Evolutionary conservation across 257 asterid species (phyloP), one percentile per base, ranked within the genome.

Genomic region (Solanum chaucha): DNA sequence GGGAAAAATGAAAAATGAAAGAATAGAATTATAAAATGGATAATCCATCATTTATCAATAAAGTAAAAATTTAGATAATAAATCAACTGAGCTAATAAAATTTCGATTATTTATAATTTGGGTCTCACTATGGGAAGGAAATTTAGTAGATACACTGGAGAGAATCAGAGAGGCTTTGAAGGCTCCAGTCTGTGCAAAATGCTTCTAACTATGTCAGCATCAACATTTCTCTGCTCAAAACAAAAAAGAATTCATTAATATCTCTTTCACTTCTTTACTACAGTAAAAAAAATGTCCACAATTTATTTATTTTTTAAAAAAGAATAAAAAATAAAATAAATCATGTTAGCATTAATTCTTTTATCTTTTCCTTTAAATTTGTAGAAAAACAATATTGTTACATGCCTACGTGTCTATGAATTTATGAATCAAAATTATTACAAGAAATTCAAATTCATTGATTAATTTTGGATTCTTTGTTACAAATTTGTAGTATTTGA

Each of bases 61-160:
- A 55, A 4, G 0, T 55, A 55, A 55, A 55, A 59, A 3, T 59
- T 22, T 0, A 3, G 0, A 59, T 9, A 0, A 0, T 8, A 22
- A 8, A 59, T 59, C 1, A 20, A 59, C 2, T 59, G 6, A 59
- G 3, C 6, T 22, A 22, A 59, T 59, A 59, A 59, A 22, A 59
- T 59, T 59, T 10, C 4, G 10, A 6, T 17, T 68, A 12, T 7
- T 4, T 71, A 30, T 8, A 74, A 40, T 12, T 40, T 77, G 1
- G 7, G 0, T 78, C 14, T 44, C 38, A 68, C 55, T 85, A 78
- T 84, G 89, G 84, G 82, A 84, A 84, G 85, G 89, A n/a, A 90
- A 84, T 41, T 58, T 51, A 40, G 24, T 19, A 77, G 34, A 67
- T 65, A 65, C 35, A 6, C 68, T 34, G 59, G 38, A 44, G 68